Evolutionary conservation across 2,329 filamentous ascomycete species (phyloP).

Genomic region (Myriosclerotinia curreyana): DNA sequence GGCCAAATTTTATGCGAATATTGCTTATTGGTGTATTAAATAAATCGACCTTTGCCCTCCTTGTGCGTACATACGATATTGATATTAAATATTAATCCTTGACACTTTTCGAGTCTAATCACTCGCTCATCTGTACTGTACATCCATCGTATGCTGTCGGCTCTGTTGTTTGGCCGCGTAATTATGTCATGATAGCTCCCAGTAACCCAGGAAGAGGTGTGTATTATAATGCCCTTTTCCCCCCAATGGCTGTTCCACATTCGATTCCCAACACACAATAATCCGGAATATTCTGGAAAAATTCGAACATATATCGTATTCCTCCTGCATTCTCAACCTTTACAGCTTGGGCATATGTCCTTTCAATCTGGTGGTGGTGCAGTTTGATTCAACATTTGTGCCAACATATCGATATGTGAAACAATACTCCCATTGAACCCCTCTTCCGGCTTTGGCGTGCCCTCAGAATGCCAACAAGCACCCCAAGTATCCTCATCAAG

Average conservation of each 20-base stretch:
- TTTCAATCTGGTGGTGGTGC: slow-evolving; percentile 33
- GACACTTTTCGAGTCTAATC: neutral
- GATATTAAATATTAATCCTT: slow-evolving; percentile 6
- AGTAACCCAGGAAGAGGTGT: neutral
- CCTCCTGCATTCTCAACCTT: neutral
- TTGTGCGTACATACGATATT: neutral
- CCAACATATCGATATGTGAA: slow-evolving; percentile 34
- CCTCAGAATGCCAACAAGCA: slow-evolving; percentile 19
- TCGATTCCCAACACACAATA: neutral
- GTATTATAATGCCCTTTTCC: neutral
- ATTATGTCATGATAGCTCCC: neutral
- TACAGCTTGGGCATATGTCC: neutral
- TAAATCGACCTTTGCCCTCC: neutral
- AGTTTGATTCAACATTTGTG: slow-evolving; percentile 31
- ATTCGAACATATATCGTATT: neutral
- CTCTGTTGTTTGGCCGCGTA: neutral
- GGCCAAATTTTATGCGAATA: neutral
- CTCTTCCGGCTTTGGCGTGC: slow-evolving; percentile 25
- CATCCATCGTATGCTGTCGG: neutral
- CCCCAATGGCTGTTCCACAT: neutral
- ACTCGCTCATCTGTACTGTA: neutral
- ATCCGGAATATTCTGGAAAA: neutral
- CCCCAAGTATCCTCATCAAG: slow-evolving; percentile 38
- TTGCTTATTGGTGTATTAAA: neutral
- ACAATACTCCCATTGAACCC: slow-evolving; percentile 24